phyloP scores from a whole-genome alignment of 164 flowering plant genomes.

The Macadamia tetraphylla region DNA sequence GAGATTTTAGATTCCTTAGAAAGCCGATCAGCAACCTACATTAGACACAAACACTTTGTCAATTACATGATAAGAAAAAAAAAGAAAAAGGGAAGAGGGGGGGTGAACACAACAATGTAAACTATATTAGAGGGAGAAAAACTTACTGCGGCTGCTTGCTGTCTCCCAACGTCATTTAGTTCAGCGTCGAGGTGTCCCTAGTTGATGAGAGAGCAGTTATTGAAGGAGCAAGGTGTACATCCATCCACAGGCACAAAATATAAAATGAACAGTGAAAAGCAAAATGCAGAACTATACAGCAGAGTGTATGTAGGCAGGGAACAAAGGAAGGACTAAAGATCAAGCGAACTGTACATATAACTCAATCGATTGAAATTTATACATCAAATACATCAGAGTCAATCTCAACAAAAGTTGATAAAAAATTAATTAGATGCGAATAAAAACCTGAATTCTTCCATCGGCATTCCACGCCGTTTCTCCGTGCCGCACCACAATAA shows the following conservation, averaged over 20 bases:
- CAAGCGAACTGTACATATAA: no score
- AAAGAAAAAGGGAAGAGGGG: neutral
- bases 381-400: neutral
- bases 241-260: slow-evolving; percentile 1
- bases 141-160: slow-evolving; percentile 78
- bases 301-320: neutral
- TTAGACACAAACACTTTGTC: neutral
- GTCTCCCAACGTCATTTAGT: slow-evolving; percentile 75
- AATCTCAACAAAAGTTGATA: neutral
- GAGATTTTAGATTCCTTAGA: slow-evolving; percentile 60
- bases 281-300: neutral
- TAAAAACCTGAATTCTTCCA: slow-evolving; percentile 65
- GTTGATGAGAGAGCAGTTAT: slow-evolving; percentile 3
- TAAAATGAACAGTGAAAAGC: neutral
- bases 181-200: slow-evolving; percentile 91
- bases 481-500: slow-evolving; percentile 83
- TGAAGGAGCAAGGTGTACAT: neutral
- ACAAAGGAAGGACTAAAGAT: no score
- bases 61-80: slow-evolving; percentile 4
- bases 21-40: slow-evolving; percentile 72
- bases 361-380: no score
- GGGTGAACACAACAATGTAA: neutral
- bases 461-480: slow-evolving; percentile 83
- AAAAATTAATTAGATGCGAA: neutral
- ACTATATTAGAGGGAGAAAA: neutral